A percentile compares a stretch with the other conserved stretches of the same genome.
phyloP scores from a whole-genome alignment of 2,329 filamentous ascomycete genomes.

The Aspergillus alliaceus region DNA sequence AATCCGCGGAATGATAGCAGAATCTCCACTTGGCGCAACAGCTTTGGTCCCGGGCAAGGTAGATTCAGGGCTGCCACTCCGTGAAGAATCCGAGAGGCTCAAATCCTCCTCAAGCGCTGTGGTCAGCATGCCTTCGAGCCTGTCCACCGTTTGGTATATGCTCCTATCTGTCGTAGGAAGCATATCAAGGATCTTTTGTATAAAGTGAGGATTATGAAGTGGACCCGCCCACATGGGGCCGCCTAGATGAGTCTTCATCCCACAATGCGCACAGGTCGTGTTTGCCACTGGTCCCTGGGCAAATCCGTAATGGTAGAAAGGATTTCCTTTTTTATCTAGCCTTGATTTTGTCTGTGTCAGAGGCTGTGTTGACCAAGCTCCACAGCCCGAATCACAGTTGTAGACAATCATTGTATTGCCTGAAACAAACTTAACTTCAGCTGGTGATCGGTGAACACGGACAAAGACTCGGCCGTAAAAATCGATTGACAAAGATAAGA shows the following conservation, averaged over 20 bases:
- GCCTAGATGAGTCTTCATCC: slow-evolving; percentile 78
- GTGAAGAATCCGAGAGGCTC: slow-evolving; percentile 20
- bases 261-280: slow-evolving; percentile 76
- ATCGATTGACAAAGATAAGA: slow-evolving; percentile 91
- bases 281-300: slow-evolving; percentile 68
- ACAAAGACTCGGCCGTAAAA: slow-evolving; percentile 93
- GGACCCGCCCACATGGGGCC: slow-evolving; percentile 95
- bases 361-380: slow-evolving; percentile 83
- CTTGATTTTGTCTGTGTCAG: slow-evolving; percentile 68
- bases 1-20: slow-evolving; percentile 45
- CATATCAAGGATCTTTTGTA: slow-evolving; percentile 73
- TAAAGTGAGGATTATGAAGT: slow-evolving; percentile 80
- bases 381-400: slow-evolving; percentile 86
- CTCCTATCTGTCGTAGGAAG: slow-evolving; percentile 66
- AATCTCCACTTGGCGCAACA: slow-evolving; percentile 19
- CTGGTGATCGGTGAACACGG: slow-evolving; percentile 73
- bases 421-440: slow-evolving; percentile 84
- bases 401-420: slow-evolving; percentile 93
- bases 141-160: slow-evolving; percentile 74
- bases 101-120: slow-evolving; percentile 78
- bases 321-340: slow-evolving; percentile 68
- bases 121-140: slow-evolving; percentile 88
- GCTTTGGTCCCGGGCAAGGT: slow-evolving; percentile 8
- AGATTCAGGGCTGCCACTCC: slow-evolving; percentile 13
- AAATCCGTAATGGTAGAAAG: slow-evolving; percentile 76